Evolutionary conservation across 768 basidiomycete genomes (phyloP).

Genomic region (Daedaleopsis nitida): DNA sequence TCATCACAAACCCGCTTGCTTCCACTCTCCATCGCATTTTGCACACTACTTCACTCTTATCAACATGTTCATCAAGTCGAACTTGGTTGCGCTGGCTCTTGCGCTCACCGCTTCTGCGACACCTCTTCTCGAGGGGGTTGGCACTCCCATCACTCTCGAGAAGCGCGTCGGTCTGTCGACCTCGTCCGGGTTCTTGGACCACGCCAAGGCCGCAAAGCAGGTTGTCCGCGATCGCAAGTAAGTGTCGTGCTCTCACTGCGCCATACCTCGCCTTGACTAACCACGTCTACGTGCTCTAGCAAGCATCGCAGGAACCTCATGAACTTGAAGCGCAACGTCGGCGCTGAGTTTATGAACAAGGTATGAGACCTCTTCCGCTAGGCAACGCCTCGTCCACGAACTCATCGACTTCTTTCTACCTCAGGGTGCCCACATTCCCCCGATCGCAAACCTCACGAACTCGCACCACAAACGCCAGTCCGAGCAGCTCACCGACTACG

Average conservation of each 20-base stretch:
- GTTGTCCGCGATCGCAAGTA: conserved; percentile 30
- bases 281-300: conserved; percentile 19
- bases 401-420: too few species aligned
- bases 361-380: too few species aligned
- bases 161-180: conserved; percentile 31
- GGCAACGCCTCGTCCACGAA: too few species aligned
- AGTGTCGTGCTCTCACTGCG: conserved; percentile 6
- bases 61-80: conserved; percentile 33
- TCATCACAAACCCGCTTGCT: too few species aligned
- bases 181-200: conserved; percentile 32
- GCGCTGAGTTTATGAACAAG: conserved; percentile 24
- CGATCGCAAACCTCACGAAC: conserved; percentile 15
- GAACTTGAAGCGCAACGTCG: conserved; percentile 37
- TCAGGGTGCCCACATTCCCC: conserved; percentile 33
- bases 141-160: conserved; percentile 25
- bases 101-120: conserved; percentile 28
- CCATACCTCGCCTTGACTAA: background rate
- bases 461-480: conserved; percentile 32
- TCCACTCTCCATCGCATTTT: too few species aligned
- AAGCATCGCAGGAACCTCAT: conserved; percentile 43
- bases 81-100: conserved; percentile 29
- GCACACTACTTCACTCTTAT: too few species aligned
- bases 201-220: conserved; percentile 27
- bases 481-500: conserved; percentile 38
- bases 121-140: conserved; percentile 24